phyloP scores from a whole-genome alignment of 1,284 basidiomycete species.

The Apiotrichum akiyoshidainum region DNA sequence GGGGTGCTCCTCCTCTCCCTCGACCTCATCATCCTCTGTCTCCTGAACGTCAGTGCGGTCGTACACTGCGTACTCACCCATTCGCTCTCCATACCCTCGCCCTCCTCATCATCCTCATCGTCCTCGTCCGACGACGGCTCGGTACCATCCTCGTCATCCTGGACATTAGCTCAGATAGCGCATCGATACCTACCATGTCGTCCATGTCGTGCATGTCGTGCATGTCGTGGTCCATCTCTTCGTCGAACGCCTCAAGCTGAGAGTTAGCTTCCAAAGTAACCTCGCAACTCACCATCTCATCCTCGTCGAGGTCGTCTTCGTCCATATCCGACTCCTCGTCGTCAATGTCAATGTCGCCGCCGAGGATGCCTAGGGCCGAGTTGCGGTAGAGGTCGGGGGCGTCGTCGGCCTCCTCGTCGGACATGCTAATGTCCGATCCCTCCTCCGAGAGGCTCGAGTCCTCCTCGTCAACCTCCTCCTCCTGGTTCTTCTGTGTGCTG shows the following conservation, averaged over 20 bases:
- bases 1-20: slow-evolving; percentile 31
- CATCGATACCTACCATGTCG: slow-evolving; percentile 12
- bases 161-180: slow-evolving; percentile 23
- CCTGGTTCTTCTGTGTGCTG: slow-evolving; percentile 60
- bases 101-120: slow-evolving; percentile 50
- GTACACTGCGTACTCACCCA: slow-evolving; percentile 26
- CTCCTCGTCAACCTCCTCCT: slow-evolving; percentile 49
- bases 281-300: slow-evolving; percentile 45
- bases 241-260: slow-evolving; percentile 29
- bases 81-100: slow-evolving; percentile 28
- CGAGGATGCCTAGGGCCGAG: slow-evolving; percentile 91
- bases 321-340: slow-evolving; percentile 72
- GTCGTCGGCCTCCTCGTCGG: slow-evolving; percentile 62
- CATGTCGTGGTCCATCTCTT: slow-evolving; percentile 39
- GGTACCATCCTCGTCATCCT: slow-evolving; percentile 61
- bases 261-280: slow-evolving; percentile 8
- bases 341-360: slow-evolving; percentile 57
- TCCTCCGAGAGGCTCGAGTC: slow-evolving; percentile 47
- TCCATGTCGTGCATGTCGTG: slow-evolving; percentile 20
- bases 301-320: slow-evolving; percentile 77
- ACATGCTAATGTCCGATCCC: slow-evolving; percentile 62
- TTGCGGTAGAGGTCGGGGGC: slow-evolving; percentile 87
- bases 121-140: slow-evolving; percentile 43
- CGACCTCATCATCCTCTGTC: slow-evolving; percentile 41
- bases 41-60: slow-evolving; percentile 9